A percentile compares a stretch with the other conserved stretches of the same genome.
Evolutionary conservation across 2,329 filamentous ascomycete genomes (phyloP).

Genomic region (Cladosporium austrohemisphaericum): DNA sequence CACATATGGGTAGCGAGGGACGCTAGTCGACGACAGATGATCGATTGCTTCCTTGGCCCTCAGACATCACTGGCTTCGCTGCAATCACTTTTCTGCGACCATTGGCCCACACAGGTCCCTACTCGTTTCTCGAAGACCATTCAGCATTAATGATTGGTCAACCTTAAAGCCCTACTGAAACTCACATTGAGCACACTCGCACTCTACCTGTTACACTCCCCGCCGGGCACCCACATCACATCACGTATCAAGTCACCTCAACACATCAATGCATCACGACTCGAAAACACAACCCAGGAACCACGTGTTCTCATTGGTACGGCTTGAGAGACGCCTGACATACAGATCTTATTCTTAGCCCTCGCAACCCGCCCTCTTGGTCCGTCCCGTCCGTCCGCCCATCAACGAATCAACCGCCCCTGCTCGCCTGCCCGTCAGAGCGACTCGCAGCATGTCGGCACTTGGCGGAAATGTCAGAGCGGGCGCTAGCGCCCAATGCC

Average conservation of each 20-base stretch:
- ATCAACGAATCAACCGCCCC: neutral
- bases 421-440: slow-evolving; percentile 6
- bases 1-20: too few species aligned
- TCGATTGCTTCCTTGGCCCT: too few species aligned
- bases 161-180: too few species aligned
- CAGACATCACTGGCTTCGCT: neutral
- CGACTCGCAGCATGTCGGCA: slow-evolving; percentile 13
- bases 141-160: too few species aligned
- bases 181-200: neutral
- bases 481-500: neutral
- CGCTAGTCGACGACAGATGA: too few species aligned
- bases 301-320: slow-evolving; percentile 3
- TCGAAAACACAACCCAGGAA: neutral
- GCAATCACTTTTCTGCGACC: neutral
- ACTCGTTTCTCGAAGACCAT: neutral
- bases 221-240: neutral
- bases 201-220: neutral
- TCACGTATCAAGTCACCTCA: neutral
- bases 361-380: neutral
- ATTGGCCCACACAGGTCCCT: neutral
- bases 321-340: neutral
- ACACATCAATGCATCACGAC: neutral
- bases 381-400: neutral
- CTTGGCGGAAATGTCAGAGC: neutral
- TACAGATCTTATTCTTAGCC: neutral